phyloP scores from a whole-genome alignment of 306 rosid genomes.

The Glycine latifolia region DNA sequence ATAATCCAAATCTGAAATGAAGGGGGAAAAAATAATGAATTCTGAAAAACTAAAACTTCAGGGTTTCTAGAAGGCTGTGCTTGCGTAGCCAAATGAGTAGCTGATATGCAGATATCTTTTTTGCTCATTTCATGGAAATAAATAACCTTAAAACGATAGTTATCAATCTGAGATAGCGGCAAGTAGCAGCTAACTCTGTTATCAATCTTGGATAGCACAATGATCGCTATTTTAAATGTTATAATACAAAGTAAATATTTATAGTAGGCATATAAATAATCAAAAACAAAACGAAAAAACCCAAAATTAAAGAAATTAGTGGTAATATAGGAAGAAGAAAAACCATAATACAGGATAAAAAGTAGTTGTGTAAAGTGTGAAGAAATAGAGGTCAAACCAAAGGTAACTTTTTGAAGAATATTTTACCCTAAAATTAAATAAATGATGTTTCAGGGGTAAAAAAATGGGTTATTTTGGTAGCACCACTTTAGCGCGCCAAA shows the following conservation, averaged over 20 bases:
- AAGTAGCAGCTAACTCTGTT: background rate
- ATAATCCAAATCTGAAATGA: slow-evolving; percentile 20
- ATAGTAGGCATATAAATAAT: background rate
- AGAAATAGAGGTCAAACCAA: background rate
- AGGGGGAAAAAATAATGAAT: background rate
- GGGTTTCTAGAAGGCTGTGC: background rate
- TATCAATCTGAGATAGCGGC: background rate
- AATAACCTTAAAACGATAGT: background rate
- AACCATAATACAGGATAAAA: background rate
- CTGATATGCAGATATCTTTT: slow-evolving; percentile 1
- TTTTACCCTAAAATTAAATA: too few species aligned
- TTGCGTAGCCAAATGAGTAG: slow-evolving; percentile 3
- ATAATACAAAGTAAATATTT: background rate
- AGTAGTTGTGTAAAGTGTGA: background rate
- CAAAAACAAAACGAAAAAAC: background rate
- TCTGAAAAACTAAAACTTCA: background rate
- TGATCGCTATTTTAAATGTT: background rate
- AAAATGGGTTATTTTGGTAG: background rate
- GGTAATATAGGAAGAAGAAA: background rate
- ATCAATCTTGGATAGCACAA: too few species aligned
- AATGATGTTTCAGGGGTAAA: too few species aligned
- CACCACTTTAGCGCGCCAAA: too few species aligned
- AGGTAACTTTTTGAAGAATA: too few species aligned
- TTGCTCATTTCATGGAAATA: background rate
- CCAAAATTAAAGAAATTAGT: background rate